A percentile compares a stretch with the other conserved stretches of the same genome.
Evolutionary conservation across 2,329 filamentous ascomycete species (phyloP).

Genomic region (Fonsecaea nubica): DNA sequence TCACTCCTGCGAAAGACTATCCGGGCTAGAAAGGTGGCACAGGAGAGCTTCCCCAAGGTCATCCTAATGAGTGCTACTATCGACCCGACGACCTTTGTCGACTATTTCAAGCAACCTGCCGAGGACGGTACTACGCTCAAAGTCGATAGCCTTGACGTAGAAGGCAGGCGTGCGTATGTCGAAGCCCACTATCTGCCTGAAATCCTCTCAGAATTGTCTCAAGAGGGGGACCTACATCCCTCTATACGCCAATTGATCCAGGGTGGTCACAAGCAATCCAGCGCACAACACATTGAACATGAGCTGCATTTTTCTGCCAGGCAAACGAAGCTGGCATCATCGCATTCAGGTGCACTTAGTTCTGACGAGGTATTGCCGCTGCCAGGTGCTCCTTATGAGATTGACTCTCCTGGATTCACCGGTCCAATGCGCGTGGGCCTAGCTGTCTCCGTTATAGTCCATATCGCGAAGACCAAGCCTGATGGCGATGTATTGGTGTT

Average conservation of each 20-base stretch:
- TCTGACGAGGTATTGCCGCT: not conserved
- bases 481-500: constrained; percentile 83
- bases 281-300: constrained; percentile 22
- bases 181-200: constrained; percentile 87
- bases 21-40: constrained; percentile 58
- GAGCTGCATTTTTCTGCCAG: constrained; percentile 25
- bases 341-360: not conserved
- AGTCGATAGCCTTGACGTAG: constrained; percentile 79
- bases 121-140: constrained; percentile 13
- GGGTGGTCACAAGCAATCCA: constrained; percentile 20
- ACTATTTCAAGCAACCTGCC: constrained; percentile 68
- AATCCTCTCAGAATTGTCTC: constrained; percentile 54
- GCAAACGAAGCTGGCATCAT: not conserved
- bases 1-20: constrained; percentile 88
- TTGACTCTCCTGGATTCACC: constrained; percentile 32
- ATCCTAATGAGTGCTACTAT: constrained; percentile 97
- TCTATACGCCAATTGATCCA: constrained; percentile 21
- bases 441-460: constrained; percentile 52
- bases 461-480: constrained; percentile 52
- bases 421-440: constrained; percentile 44
- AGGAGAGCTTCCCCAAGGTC: constrained; percentile 77
- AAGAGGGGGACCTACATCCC: constrained; percentile 11
- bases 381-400: constrained; percentile 30
- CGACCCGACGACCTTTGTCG: constrained; percentile 87
- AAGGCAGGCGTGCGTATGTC: constrained; percentile 90